Conservation (phyloP, 2,329 filamentous ascomycete genomes). For the Paecilomyces variotii region DNA sequence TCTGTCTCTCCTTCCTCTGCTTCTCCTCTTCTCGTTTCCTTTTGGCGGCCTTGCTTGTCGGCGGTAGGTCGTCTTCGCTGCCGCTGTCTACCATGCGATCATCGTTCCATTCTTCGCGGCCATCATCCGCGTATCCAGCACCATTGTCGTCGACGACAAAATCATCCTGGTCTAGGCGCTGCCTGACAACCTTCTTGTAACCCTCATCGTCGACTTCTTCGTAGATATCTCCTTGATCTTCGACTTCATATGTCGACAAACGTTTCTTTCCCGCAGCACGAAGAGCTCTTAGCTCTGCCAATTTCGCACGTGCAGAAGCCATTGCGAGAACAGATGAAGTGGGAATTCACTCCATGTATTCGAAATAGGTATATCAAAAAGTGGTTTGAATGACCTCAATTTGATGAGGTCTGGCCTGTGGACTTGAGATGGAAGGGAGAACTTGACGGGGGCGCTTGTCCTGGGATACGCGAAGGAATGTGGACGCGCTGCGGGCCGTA, state of each 20-base stretch:
- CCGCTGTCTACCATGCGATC: constrained; percentile 50
- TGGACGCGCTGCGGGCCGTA: constrained; percentile 8
- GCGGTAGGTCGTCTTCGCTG: constrained; percentile 65
- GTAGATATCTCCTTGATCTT: constrained; percentile 78
- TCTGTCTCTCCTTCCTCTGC: constrained; percentile 75
- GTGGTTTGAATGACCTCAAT: not conserved
- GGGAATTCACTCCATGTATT: not conserved
- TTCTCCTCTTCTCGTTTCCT: constrained; percentile 81
- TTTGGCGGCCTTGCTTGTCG: constrained; percentile 60
- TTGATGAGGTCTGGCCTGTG: not conserved
- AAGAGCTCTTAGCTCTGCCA: constrained; percentile 73
- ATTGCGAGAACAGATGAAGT: constrained; percentile 13
- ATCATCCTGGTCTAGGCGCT: constrained; percentile 84
- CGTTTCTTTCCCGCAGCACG: constrained; percentile 86
- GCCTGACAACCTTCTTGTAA: constrained; percentile 92
- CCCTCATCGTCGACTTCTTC: constrained; percentile 95
- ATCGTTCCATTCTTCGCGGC: constrained; percentile 84
- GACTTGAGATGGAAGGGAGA: not conserved
- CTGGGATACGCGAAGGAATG: constrained; percentile 9
- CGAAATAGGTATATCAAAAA: not conserved
- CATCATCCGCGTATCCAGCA: constrained; percentile 92
- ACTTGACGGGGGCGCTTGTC: not conserved
- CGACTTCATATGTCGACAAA: constrained; percentile 76
- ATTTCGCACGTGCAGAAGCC: constrained; percentile 25
- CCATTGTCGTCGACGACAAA: constrained; percentile 99